Evolutionary conservation across 1,284 basidiomycete genomes (phyloP).

Genomic region (Leccinum angustisporum): DNA sequence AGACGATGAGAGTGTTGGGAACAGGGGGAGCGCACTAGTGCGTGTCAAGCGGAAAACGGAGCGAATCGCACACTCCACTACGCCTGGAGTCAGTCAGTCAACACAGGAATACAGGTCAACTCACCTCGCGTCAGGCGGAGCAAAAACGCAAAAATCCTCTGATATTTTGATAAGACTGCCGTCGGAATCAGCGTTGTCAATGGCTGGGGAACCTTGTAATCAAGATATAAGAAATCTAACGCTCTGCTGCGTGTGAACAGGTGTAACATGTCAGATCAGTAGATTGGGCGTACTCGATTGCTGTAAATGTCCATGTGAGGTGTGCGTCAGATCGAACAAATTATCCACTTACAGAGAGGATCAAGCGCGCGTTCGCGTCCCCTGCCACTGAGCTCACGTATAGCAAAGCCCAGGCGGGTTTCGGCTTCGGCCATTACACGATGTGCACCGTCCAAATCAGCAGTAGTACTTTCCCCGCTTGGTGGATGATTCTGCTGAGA

Average conservation of each 20-base stretch:
- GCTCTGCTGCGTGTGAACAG: conserved; percentile 53
- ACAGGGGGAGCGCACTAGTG: conserved; percentile 45
- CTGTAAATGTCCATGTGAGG: conserved; percentile 18
- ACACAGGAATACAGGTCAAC: conserved; percentile 10
- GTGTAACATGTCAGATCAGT: conserved; percentile 51
- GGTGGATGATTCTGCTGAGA: conserved; percentile 47
- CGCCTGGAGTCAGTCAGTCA: conserved; percentile 2
- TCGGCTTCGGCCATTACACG: conserved; percentile 64
- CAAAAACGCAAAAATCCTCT: conserved; percentile 76
- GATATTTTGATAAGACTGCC: conserved; percentile 78
- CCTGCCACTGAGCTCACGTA: conserved; percentile 66
- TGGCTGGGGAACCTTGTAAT: conserved; percentile 78
- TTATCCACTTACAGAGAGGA: conserved; percentile 60
- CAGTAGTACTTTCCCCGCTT: background rate
- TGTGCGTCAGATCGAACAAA: background rate
- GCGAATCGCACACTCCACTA: conserved; percentile 72
- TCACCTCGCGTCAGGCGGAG: conserved; percentile 75
- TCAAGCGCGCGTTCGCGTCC: conserved; percentile 75
- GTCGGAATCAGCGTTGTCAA: conserved; percentile 70
- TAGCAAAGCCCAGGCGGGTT: conserved; percentile 78
- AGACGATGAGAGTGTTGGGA: conserved; percentile 54
- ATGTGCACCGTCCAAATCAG: conserved; percentile 24
- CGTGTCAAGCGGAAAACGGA: conserved; percentile 66
- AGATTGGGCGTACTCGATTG: conserved; percentile 27
- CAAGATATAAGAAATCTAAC: conserved; percentile 84